Evolutionary conservation across 208 protist species (phyloP).

Genomic region (Leishmania guyanensis): DNA sequence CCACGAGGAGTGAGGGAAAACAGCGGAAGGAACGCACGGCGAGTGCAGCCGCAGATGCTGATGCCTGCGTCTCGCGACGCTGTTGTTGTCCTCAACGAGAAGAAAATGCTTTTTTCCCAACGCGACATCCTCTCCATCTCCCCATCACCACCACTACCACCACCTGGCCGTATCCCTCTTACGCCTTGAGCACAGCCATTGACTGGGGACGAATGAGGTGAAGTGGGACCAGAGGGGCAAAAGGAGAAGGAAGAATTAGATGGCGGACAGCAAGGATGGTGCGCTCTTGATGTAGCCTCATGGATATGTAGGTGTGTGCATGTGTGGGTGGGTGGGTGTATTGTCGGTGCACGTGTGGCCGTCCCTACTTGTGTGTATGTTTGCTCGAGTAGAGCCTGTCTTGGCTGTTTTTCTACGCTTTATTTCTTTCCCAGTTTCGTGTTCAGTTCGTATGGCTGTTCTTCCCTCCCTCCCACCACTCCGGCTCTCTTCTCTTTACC

Average conservation of each 20-base stretch:
- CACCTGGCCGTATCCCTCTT: neutral
- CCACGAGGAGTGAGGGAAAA: neutral
- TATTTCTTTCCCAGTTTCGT: neutral
- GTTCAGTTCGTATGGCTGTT: too few species aligned
- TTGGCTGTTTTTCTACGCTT: neutral
- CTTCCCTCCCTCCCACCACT: too few species aligned
- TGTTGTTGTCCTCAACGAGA: too few species aligned
- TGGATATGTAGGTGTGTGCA: neutral
- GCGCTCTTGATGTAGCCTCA: neutral
- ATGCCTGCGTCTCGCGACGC: neutral
- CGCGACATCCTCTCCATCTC: neutral
- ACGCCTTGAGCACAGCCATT: neutral
- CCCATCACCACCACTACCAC: neutral
- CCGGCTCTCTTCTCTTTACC: too few species aligned
- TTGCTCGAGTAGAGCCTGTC: slow-evolving; percentile 1
- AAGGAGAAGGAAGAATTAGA: neutral
- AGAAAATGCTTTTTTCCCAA: neutral
- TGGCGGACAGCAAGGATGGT: neutral
- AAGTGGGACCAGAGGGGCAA: neutral
- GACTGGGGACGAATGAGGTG: neutral
- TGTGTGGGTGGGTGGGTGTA: slow-evolving; percentile 1
- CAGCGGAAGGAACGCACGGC: neutral
- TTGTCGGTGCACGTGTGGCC: neutral
- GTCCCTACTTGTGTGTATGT: neutral
- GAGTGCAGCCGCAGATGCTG: neutral